Percentiles rank a stretch among this genome's conserved stretches.
Evolutionary conservation across 805 yeast species (phyloP).

Genomic region (Blastobotrys terrestris): DNA sequence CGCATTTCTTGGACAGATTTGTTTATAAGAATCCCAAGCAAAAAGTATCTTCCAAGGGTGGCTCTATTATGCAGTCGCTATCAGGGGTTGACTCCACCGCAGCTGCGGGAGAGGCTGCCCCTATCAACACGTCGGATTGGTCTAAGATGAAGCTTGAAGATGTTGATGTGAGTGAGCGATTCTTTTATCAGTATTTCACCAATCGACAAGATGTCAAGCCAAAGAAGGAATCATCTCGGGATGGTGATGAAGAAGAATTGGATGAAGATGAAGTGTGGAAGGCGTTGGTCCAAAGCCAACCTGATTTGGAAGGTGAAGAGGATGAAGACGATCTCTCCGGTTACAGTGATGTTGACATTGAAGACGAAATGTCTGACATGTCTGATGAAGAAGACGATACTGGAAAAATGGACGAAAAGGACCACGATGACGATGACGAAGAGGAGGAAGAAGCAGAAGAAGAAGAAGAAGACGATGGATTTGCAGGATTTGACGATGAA

Average conservation of each 20-base stretch:
- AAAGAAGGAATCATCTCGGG: conserved; percentile 23
- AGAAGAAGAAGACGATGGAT: conserved; percentile 22
- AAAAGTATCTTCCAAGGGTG: conserved; percentile 67
- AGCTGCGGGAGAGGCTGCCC: conserved; percentile 33
- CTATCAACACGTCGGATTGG: conserved; percentile 88
- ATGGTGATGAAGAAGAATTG: conserved; percentile 32
- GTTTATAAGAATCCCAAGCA: conserved; percentile 90
- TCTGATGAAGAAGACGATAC: conserved; percentile 34
- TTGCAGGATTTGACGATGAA: conserved; percentile 21
- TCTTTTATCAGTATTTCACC: conserved; percentile 80
- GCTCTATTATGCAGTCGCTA: conserved; percentile 95
- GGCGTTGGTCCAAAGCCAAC: conserved; percentile 68
- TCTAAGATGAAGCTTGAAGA: conserved; percentile 48
- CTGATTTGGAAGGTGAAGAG: conserved; percentile 60
- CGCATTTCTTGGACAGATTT: conserved; percentile 91
- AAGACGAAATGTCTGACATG: conserved; percentile 16
- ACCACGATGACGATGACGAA: conserved; percentile 26
- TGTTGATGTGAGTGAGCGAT: conserved; percentile 79
- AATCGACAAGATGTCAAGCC: conserved; percentile 42
- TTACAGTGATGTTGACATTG: conserved; percentile 26
- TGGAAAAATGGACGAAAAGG: conserved; percentile 31
- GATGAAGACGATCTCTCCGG: conserved; percentile 38
- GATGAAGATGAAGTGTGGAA: conserved; percentile 72
- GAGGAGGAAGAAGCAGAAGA: conserved; percentile 21
- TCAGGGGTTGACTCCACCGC: conserved; percentile 54